Evolutionary conservation across 352 stramenopile species (phyloP), one percentile per base, ranked within the genome.

Genomic region (Phytophthora sansomeana): DNA sequence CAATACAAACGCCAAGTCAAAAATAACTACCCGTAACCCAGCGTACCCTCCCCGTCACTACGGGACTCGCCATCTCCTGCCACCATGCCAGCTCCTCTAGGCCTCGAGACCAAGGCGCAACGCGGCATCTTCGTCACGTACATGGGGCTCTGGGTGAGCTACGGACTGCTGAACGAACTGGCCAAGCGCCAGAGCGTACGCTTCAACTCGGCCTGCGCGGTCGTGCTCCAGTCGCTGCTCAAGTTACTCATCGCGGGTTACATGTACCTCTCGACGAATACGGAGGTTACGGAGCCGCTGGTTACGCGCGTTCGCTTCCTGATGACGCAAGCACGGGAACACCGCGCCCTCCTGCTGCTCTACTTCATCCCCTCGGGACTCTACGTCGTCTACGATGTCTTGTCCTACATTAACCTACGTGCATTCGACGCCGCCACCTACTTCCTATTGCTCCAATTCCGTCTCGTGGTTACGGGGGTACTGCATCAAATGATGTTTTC

Each of bases 321-420:
- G 38, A 7, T 72, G 24, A 52, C 30, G 2, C 77, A 91, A 56
- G 75, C 77, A 13, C 29, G 36, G 9, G 58, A 78, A 46, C 72
- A 94, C 54, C 71, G 72, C 32, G 42, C 32, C 38, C 70, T 94
- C 13, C 58, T 92, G 17, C 55, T 87, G 61, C 78, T 82, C 19
- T 94, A 94, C 77, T 76, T 93, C 48, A 84, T 94, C 35, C 86
- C 86, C 0, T 83, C 84, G 17, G 83, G 82, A 0, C 72, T 94
- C 21, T 94, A 94, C 77, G 86, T 90, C 17, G 68, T 92, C 44
- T 93, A 94, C 69, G 86, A 94, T 58, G 83, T 93, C 41, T 67
- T 94, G 47, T 90, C 86, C 38, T 93, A 94, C 69, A 77, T 93
- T n/a, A 94, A 94, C 63, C 59, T 93, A 41, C 77, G 82, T 9